Percentiles rank a stretch among this genome's conserved stretches.
These are phyloP conservation scores for Stenogyne calaminthoides DNA, from an alignment of 305 asterid genomes.

Conservation along the genomic window DNA sequence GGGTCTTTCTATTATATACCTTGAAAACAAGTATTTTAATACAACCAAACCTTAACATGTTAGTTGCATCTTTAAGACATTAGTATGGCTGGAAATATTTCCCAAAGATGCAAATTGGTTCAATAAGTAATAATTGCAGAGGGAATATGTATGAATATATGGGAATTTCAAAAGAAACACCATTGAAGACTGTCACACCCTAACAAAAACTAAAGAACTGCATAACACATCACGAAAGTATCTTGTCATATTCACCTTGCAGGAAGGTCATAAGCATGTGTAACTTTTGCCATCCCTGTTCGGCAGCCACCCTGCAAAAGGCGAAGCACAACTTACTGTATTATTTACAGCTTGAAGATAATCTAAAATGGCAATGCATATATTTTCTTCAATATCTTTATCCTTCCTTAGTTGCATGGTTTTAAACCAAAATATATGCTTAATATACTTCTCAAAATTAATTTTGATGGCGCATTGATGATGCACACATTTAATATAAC, in stretches of 20 bases:
- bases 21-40: constrained; percentile 9
- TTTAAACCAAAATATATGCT: not conserved
- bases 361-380: not conserved
- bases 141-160: constrained; percentile 3
- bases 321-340: constrained; percentile 22
- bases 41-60: constrained; percentile 1
- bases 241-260: constrained; percentile 59
- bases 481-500: constrained; percentile 11
- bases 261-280: constrained; percentile 85
- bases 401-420: constrained; percentile 17
- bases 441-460: not conserved
- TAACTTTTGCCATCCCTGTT: constrained; percentile 94
- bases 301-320: constrained; percentile 83
- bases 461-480: not conserved
- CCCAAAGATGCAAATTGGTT: constrained; percentile 11
- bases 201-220: constrained; percentile 11
- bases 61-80: not conserved
- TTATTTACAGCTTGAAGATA: constrained; percentile 21
- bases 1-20: constrained; percentile 7
- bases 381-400: not conserved
- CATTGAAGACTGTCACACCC: not conserved
- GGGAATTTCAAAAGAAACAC: constrained; percentile 11
- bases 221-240: not conserved
- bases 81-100: constrained; percentile 7
- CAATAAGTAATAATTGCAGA: not conserved